Conservation (phyloP, 129 eudicot species). For the Lactuca saligna region DNA sequence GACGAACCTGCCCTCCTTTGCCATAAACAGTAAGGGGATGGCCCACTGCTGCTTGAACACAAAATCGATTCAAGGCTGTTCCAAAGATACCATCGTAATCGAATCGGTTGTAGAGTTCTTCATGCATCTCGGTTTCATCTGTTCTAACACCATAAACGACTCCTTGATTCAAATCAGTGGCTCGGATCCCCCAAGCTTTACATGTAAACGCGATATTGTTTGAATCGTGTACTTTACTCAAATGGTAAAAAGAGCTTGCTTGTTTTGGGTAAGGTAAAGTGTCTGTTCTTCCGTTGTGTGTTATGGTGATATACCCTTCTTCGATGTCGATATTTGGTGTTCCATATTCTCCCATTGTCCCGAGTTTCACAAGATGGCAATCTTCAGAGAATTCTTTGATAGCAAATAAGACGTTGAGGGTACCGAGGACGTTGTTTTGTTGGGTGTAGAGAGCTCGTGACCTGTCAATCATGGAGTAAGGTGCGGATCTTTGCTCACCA, state of each 20-base stretch:
- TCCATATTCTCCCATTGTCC: slow-evolving; percentile 99
- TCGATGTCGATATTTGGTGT: slow-evolving; percentile 99
- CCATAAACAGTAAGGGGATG: slow-evolving; percentile 99
- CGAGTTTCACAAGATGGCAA: slow-evolving; percentile 93
- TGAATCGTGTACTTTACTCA: slow-evolving; percentile 98
- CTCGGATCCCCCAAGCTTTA: slow-evolving; percentile 98
- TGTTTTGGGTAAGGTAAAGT: slow-evolving; percentile 99
- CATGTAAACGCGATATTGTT: slow-evolving; percentile 93
- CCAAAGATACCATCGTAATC: slow-evolving; percentile 96
- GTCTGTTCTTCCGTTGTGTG: slow-evolving; percentile 95
- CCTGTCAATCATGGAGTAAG: slow-evolving; percentile 97
- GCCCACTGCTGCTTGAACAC: slow-evolving; percentile 98
- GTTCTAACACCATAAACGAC: slow-evolving; percentile 98
- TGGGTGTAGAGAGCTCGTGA: slow-evolving; percentile 93
- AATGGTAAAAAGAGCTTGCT: slow-evolving; percentile 95
- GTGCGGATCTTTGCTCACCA: slow-evolving; percentile 98
- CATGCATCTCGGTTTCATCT: slow-evolving; percentile 91
- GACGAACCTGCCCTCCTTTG: slow-evolving; percentile 94
- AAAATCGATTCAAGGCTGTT: slow-evolving; percentile 90
- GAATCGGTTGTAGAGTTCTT: slow-evolving; percentile 76
- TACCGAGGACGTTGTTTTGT: slow-evolving; percentile 92
- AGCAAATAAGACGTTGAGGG: slow-evolving; percentile 95
- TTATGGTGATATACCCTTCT: slow-evolving; percentile 89
- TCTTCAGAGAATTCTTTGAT: slow-evolving; percentile 90
- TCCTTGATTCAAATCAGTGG: slow-evolving; percentile 96